Percentiles rank a stretch among this genome's conserved stretches.
phyloP scores from a whole-genome alignment of 2,329 filamentous ascomycete species.

The Colletotrichum tropicicola region DNA sequence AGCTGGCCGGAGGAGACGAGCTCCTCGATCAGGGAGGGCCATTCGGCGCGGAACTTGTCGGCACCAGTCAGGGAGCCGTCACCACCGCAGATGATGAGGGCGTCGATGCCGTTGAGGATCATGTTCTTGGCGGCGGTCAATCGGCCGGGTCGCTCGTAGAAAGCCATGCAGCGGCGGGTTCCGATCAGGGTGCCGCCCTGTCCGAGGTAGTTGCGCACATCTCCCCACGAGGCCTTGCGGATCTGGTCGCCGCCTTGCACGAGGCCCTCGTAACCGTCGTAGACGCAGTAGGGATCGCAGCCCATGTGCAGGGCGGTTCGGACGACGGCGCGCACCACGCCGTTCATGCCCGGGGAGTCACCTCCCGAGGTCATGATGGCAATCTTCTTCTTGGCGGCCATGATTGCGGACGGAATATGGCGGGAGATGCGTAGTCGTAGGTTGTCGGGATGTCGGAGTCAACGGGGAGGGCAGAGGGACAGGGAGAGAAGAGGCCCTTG shows the following conservation, averaged over 20 bases:
- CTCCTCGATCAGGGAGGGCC: constrained; percentile 88
- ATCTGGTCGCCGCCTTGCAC: constrained; percentile 91
- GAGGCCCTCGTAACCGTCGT: constrained; percentile 96
- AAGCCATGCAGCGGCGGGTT: constrained; percentile 90
- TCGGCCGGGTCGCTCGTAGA: constrained; percentile 88
- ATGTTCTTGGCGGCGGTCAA: constrained; percentile 92
- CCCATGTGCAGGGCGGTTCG: constrained; percentile 88
- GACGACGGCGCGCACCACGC: constrained; percentile 87
- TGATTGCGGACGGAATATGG: constrained; percentile 35
- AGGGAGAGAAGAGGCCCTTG: not conserved
- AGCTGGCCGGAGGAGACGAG: constrained; percentile 80
- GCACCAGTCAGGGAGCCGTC: constrained; percentile 96
- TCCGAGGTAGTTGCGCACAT: constrained; percentile 92
- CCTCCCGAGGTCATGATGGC: constrained; percentile 95
- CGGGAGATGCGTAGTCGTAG: not conserved
- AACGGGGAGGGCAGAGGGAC: not conserved
- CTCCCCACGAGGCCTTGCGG: constrained; percentile 87
- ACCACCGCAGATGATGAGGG: constrained; percentile 95
- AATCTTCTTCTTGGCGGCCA: constrained; percentile 71
- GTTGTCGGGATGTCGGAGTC: constrained; percentile 15
- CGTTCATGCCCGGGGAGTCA: constrained; percentile 96
- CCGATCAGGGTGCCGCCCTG: constrained; percentile 97
- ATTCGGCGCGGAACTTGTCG: constrained; percentile 91
- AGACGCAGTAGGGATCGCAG: constrained; percentile 82
- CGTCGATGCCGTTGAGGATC: constrained; percentile 91